Evolutionary conservation across 768 basidiomycete species (phyloP).

Genomic region (Porphyrellus cyaneotinctus): DNA sequence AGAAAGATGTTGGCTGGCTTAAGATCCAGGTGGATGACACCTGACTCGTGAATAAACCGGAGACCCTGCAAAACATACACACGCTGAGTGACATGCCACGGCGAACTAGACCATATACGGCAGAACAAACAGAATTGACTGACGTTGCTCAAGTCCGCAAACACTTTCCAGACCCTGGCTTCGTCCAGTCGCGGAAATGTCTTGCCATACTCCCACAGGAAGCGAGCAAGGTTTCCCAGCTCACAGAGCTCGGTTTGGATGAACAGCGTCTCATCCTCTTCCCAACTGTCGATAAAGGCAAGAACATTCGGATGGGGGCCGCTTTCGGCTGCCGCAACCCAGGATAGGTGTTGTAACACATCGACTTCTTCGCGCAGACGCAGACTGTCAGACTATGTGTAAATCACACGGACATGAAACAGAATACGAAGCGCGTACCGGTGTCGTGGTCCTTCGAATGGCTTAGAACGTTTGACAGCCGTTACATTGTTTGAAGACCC

Average conservation of each 20-base stretch:
- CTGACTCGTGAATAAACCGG: slow-evolving; percentile 81
- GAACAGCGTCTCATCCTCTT: slow-evolving; percentile 80
- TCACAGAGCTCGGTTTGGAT: slow-evolving; percentile 95
- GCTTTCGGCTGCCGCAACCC: slow-evolving; percentile 26
- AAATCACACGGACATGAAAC: slow-evolving; percentile 15
- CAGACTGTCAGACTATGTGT: slow-evolving; percentile 41
- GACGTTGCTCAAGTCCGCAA: slow-evolving; percentile 86
- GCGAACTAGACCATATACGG: slow-evolving; percentile 25
- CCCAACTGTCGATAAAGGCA: slow-evolving; percentile 92
- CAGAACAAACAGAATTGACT: slow-evolving; percentile 31
- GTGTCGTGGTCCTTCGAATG: slow-evolving; percentile 87
- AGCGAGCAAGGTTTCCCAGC: slow-evolving; percentile 85
- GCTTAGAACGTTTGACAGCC: slow-evolving; percentile 93
- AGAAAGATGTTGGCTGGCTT: slow-evolving; percentile 98
- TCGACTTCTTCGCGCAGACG: slow-evolving; percentile 95
- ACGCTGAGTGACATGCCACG: slow-evolving; percentile 25
- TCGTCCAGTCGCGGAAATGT: slow-evolving; percentile 84
- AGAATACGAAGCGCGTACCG: slow-evolving; percentile 48
- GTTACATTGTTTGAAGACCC: slow-evolving; percentile 51
- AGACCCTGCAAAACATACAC: slow-evolving; percentile 55
- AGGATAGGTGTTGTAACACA: slow-evolving; percentile 72
- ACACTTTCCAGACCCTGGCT: slow-evolving; percentile 92
- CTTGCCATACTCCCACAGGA: slow-evolving; percentile 89
- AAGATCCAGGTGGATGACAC: slow-evolving; percentile 91
- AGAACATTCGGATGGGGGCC: slow-evolving; percentile 75